Evolutionary conservation across 2,329 filamentous ascomycete species (phyloP).

Genomic region (Chrysosporium queenslandicum): DNA sequence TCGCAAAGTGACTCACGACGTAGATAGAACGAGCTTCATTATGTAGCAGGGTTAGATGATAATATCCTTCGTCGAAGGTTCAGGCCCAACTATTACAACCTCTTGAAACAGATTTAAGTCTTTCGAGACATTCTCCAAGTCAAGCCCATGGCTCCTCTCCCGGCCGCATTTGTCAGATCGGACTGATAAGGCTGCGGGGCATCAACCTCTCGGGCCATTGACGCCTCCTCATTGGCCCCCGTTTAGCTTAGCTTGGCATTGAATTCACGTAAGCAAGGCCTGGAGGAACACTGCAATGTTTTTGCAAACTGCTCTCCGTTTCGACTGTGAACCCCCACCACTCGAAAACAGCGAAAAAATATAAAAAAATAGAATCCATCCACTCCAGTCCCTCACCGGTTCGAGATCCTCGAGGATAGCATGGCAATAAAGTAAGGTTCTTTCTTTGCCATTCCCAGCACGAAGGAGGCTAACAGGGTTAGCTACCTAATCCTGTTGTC

Average conservation of each 20-base stretch:
- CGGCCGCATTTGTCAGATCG: conserved; percentile 8
- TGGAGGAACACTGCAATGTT: not conserved
- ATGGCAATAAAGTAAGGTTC: conserved; percentile 49
- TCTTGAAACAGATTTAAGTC: too few relatives aligned
- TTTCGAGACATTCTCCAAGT: too few relatives aligned
- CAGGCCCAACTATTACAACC: too few relatives aligned
- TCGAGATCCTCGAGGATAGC: conserved; percentile 11
- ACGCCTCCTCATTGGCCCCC: not conserved
- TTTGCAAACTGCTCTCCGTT: not conserved
- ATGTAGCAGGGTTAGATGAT: conserved; percentile 26
- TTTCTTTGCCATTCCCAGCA: not conserved
- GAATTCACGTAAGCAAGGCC: not conserved
- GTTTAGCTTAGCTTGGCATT: not conserved
- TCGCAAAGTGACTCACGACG: conserved; percentile 52
- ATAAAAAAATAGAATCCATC: conserved; percentile 11
- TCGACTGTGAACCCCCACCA: not conserved
- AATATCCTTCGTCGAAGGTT: too few relatives aligned
- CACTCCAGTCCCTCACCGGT: not conserved
- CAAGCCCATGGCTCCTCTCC: too few relatives aligned
- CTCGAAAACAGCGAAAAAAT: too few relatives aligned
- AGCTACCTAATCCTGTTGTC: conserved; percentile 98
- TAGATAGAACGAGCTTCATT: conserved; percentile 77
- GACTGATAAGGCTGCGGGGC: not conserved
- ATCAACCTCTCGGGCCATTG: not conserved
- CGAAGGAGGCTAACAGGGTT: conserved; percentile 2